Percentiles rank a stretch among this genome's conserved stretches.
Evolutionary conservation across 441 rosid species (phyloP).

Genomic region (Isatis lusitanica): DNA sequence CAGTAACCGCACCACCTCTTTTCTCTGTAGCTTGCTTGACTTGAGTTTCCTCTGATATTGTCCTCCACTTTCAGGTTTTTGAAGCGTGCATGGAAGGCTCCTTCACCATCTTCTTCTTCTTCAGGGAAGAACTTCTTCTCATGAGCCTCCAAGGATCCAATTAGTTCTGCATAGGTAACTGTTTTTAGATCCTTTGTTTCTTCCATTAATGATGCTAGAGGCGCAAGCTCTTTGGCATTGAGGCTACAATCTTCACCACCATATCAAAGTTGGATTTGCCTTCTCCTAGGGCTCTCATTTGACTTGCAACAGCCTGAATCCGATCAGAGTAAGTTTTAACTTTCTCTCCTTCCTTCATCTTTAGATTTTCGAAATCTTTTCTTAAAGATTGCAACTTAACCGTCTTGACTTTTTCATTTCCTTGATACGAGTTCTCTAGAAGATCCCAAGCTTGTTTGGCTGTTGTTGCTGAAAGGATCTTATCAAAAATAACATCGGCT

Average conservation of each 20-base stretch:
- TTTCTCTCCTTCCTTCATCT: conserved; percentile 11
- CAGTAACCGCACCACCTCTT: neutral
- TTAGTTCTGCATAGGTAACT: neutral
- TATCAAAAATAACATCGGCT: neutral
- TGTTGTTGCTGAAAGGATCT: neutral
- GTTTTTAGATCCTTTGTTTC: neutral
- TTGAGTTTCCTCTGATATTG: neutral
- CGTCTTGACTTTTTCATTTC: neutral
- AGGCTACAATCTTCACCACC: neutral
- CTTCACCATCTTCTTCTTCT: neutral
- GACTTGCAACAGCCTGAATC: neutral
- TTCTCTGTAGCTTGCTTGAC: neutral
- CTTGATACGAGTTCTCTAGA: neutral
- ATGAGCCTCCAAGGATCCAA: neutral
- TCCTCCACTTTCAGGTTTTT: neutral
- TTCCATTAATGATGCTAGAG: neutral
- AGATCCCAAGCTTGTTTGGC: neutral
- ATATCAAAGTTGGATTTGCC: neutral
- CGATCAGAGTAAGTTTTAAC: neutral
- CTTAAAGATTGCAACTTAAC: neutral
- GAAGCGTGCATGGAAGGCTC: neutral
- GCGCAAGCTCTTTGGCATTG: neutral
- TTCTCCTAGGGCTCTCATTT: neutral
- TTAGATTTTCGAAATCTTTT: conserved; percentile 2
- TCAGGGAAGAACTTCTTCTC: neutral